A percentile compares a stretch with the other conserved stretches of the same genome.
Conservation (phyloP, 495 filamentous ascomycete genomes). For the Staphylotrichum longicolle region DNA sequence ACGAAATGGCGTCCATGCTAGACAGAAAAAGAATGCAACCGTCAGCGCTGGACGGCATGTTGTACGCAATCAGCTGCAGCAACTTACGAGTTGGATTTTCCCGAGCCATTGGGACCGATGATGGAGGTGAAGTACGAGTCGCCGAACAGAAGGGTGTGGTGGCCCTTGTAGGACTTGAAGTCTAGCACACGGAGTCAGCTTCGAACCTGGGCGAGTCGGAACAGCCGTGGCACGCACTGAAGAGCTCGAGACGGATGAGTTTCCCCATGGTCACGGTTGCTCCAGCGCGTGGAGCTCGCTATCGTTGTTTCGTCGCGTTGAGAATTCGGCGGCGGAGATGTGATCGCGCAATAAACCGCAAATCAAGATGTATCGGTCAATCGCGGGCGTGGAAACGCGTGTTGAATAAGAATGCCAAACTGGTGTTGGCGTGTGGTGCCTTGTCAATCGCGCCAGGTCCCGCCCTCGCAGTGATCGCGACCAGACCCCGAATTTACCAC, state of each 20-base stretch:
- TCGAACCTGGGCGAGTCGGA: neutral
- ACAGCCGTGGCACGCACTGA: slow-evolving; percentile 59
- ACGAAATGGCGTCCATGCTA: slow-evolving; percentile 99
- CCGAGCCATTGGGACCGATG: slow-evolving; percentile 98
- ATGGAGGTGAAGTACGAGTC: slow-evolving; percentile 99
- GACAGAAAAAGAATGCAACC: slow-evolving; percentile 3
- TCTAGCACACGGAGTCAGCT: slow-evolving; percentile 52
- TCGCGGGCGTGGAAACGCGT: slow-evolving; percentile 23
- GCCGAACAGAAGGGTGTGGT: slow-evolving; percentile 90
- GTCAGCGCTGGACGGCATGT: neutral
- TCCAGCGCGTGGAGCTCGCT: slow-evolving; percentile 22
- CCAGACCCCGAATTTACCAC: slow-evolving; percentile 14
- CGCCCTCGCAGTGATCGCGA: slow-evolving; percentile 8
- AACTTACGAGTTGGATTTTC: slow-evolving; percentile 97
- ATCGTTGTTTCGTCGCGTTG: slow-evolving; percentile 18
- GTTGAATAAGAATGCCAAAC: slow-evolving; percentile 11
- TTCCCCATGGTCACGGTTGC: slow-evolving; percentile 60
- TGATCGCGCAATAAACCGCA: slow-evolving; percentile 20
- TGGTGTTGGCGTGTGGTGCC: neutral
- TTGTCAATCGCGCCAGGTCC: slow-evolving; percentile 19
- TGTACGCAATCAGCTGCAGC: neutral
- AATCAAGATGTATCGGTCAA: slow-evolving; percentile 9
- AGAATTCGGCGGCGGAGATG: slow-evolving; percentile 2
- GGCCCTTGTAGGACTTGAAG: slow-evolving; percentile 99
- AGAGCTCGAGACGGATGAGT: slow-evolving; percentile 90